Evolutionary conservation across 495 filamentous ascomycete genomes (phyloP).

Genomic region (Xylaria castorea): DNA sequence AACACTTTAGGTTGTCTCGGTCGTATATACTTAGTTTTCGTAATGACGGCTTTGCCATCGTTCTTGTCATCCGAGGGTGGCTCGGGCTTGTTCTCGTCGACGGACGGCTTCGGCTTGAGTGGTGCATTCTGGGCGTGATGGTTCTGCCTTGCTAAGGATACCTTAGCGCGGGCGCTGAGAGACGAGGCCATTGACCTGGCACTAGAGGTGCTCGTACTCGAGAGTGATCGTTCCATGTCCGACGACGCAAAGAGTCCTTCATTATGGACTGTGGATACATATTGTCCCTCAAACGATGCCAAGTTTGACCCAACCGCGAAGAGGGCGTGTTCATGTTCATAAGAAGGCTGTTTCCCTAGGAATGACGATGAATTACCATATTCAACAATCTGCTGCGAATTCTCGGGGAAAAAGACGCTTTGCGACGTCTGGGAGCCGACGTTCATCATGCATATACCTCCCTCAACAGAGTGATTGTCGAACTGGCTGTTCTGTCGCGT

Average conservation of each 20-base stretch:
- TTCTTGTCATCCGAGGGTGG: constrained; percentile 39
- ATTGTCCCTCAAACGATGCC: constrained; percentile 43
- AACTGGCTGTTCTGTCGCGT: constrained; percentile 53
- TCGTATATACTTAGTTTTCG: constrained; percentile 73
- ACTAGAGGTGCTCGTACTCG: constrained; percentile 52
- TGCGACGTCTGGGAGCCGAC: constrained; percentile 52
- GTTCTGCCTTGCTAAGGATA: constrained; percentile 47
- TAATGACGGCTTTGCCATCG: constrained; percentile 62
- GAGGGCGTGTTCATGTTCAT: constrained; percentile 41
- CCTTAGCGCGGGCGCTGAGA: constrained; percentile 51
- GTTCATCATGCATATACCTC: constrained; percentile 51
- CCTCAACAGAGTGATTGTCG: constrained; percentile 44
- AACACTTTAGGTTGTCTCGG: constrained; percentile 78
- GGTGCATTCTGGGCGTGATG: constrained; percentile 38
- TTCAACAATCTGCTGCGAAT: constrained; percentile 40
- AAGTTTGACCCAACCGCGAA: constrained; percentile 47
- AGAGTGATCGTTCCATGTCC: constrained; percentile 54
- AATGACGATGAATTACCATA: constrained; percentile 36
- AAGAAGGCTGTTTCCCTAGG: constrained; percentile 42
- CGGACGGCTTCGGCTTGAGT: constrained; percentile 50
- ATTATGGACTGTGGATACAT: constrained; percentile 39
- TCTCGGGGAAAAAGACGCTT: constrained; percentile 33
- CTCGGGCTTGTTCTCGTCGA: constrained; percentile 36
- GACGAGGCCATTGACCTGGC: constrained; percentile 44
- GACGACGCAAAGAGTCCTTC: constrained; percentile 36